Conservation (phyloP, 2,329 filamentous ascomycete species). For the Xylaria sp. region DNA sequence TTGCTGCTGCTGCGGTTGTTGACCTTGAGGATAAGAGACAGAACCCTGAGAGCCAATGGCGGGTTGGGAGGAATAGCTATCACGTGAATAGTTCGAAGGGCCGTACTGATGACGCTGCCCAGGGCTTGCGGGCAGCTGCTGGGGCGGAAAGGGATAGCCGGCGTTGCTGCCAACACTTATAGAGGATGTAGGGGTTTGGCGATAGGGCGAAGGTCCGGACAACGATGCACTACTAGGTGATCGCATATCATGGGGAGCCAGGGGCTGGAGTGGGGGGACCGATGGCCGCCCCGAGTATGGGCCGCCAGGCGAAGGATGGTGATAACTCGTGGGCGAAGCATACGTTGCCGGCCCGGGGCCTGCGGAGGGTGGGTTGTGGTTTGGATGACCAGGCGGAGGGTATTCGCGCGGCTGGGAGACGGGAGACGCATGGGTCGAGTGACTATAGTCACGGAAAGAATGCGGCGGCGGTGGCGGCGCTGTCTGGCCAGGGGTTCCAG, state of each 20-base stretch:
- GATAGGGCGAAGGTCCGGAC: conserved; percentile 61
- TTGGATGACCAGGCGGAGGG: conserved; percentile 47
- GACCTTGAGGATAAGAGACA: conserved; percentile 56
- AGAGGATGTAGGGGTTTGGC: conserved; percentile 61
- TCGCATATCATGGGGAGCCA: conserved; percentile 60
- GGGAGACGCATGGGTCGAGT: conserved; percentile 62
- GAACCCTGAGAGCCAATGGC: conserved; percentile 49
- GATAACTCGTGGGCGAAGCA: conserved; percentile 51
- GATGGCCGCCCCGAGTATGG: conserved; percentile 53
- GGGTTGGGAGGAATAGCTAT: conserved; percentile 58
- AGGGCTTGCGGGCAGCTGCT: conserved; percentile 47
- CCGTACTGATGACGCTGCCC: conserved; percentile 59
- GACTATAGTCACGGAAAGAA: conserved; percentile 63
- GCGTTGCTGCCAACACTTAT: conserved; percentile 55
- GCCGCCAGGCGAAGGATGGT: conserved; percentile 54
- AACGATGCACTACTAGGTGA: conserved; percentile 61
- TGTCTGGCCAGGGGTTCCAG: conserved; percentile 55
- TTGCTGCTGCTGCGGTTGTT: conserved; percentile 24
- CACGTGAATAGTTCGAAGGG: conserved; percentile 56
- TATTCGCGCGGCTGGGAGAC: conserved; percentile 61
- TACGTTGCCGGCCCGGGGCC: conserved; percentile 54
- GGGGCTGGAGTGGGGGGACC: conserved; percentile 57
- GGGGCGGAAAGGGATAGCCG: conserved; percentile 65
- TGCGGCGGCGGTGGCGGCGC: conserved; percentile 55
- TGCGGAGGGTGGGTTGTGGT: conserved; percentile 46